Evolutionary conservation across 345 rosid species (phyloP), one percentile per base, ranked within the genome.

Genomic region (Salix arbutifolia): DNA sequence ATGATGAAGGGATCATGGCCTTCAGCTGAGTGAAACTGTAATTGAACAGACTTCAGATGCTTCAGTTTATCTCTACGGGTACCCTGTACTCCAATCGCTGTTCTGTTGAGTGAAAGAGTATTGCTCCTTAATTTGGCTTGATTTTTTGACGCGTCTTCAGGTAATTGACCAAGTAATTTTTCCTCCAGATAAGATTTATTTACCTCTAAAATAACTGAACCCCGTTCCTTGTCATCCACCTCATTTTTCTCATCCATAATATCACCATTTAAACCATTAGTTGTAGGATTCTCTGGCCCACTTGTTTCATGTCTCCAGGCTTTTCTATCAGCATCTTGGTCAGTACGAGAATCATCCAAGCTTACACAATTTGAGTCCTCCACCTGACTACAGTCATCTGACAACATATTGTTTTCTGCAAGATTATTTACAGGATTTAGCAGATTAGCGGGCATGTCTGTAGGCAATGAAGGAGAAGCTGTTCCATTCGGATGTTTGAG

Each of bases 41-140:
- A 62, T 67, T 91, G 92, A 74, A 74, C 86, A 77, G 94, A 89
- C 78, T 86, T 90, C 30, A 84, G 78, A 48, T 85, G 87, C 82
- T 91, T 91, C 65, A 85, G 83, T 73, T 85, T 87, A 75, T 79
- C 77, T 74, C 74, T 74, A 12, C 71, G 78, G 64, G 85, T 69
- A 58, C 89, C 88, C 77, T 82, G 91, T 80, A 80, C 87, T 44
- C 80, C 88, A 46, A 77, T 67, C 69, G 87, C 81, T 76, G 80
- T 77, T 80, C 82, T 72, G 79, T 87, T 84, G 16, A 75, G 46
- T 53, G 87, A 84, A 81, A 86, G 85, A 76, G 87, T 87, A 67
- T 85, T 89, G 75, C 91, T 89, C 73, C 92, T 87, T 73, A 91
- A 84, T 64, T 84, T 80, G 72, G 78, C 78, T 80, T 87, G 91